Base-by-base conservation (phyloP, 495 filamentous ascomycete species). In the Sphaerosporella brunnea region DNA sequence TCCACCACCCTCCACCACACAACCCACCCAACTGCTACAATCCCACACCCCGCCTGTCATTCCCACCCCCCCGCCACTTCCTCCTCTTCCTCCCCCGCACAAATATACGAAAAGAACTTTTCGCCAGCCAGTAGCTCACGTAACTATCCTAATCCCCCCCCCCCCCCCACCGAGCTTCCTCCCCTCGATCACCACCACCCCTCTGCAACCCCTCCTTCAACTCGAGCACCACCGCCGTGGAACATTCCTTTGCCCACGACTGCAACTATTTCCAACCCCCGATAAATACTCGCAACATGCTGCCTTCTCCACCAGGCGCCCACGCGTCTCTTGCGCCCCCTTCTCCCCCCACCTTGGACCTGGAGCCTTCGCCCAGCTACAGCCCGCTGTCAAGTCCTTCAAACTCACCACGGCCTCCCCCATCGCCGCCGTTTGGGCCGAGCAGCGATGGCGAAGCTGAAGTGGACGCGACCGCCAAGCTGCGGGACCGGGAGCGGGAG, bases 321-420 rank as follows among this genome's bases (percentile, higher is more conserved):
- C 32, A 48, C 23, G 13, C 28, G 10, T 37, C 20, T 4, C 24
- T 38, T 9, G 35, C 45, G 4, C 43, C 43, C 4, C 43, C 23
- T 3, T 46, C 55, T 4, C 55, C 55, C 15, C 52, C 50, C 11
- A 53, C 53, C 42, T 45, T 56, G 34, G 55, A 59, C 25, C 48
- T 59, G 3, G 56, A 59, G 10, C 56, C 56, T 18, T 59, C 56
- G 13, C 56, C 56, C 4, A 44, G 48, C 23, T 59, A 59, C 36
- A 59, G 55, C 3, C 56, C 56, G n/a, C 24, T 59, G 13, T 59
- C 55, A 23, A 58, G 47, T 20, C 56, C 56, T 13, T 49, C 51
- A 16, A 39, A 55, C 7, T 56, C 55, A 16, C 56, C 56, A 10
- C 51, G 41, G 36, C 55, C 56, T 24, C 56, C 56, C 11, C 56